Base-by-base conservation (phyloP, 371 early-diverging fungal genomes). In the Lichtheimia hyalospora region DNA sequence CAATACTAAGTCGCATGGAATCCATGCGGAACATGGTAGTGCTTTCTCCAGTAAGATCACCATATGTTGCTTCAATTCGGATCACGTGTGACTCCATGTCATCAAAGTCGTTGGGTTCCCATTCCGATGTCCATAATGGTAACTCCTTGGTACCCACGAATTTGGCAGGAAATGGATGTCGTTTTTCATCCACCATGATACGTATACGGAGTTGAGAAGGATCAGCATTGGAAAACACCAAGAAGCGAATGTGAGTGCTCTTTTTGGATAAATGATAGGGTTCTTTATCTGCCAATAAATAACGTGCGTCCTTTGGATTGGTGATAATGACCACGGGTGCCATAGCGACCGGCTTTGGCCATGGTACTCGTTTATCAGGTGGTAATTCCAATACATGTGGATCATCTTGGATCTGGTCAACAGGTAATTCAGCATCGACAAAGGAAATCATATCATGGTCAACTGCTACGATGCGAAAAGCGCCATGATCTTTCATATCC, bases 401-500 rank as follows among this genome's bases (percentile, higher is more conserved):
- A 23, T 18, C 16, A 51, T 34, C 13, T 27, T 42, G 34, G 12
- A 55, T 74, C 34, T 73, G 63, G 0, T 70, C 65, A 13, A 89
- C 46, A 14, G 88, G 84, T 59, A 94, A 68, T 1, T 71, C 67
- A 15, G 84, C 70, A 63, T 96, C 96, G 3, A 79, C 71, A 75
- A 95, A 93, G 3, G 91, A 87, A 21, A 96, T 81, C 52, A 94
- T 56, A 63, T 95, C 95, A 61, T 95, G 76, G 63, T 96, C 96
- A 3, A 96, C 84, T 0, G 91, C 92, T 24, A 92, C 82, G 34
- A 96, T 86, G 41, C 96, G 77, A 64, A 88, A 94, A 23, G 84
- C 61, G 2, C 85, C 93, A 66, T 94, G 88, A 40, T 84, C 81
- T 71, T 95, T 96, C 80, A 96, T 79, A 54, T 96, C 96, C 40